Evolutionary conservation across 495 filamentous ascomycete species (phyloP).

Genomic region (Penicilliopsis zonata): DNA sequence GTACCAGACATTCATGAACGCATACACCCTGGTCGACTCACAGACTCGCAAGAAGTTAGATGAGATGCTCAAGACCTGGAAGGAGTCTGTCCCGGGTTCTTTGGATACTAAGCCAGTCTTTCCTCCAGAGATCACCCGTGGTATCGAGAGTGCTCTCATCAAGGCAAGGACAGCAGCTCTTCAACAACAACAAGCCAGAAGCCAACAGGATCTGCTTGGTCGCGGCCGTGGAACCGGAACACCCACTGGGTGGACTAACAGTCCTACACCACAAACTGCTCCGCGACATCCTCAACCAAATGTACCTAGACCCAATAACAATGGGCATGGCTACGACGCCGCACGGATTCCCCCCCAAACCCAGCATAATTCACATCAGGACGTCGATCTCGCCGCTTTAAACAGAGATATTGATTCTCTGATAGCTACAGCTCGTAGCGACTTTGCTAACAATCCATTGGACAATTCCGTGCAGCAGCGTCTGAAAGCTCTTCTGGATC

Average conservation of each 20-base stretch:
- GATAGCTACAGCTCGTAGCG: conserved; percentile 54
- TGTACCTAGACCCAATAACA: conserved; percentile 14
- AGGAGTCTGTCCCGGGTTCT: conserved; percentile 87
- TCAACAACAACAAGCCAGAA: conserved; percentile 55
- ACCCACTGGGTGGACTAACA: conserved; percentile 47
- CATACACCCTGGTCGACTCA: conserved; percentile 77
- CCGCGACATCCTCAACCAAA: conserved; percentile 19
- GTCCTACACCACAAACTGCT: conserved; percentile 50
- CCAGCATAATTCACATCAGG: conserved; percentile 23
- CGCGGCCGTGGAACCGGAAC: conserved; percentile 42
- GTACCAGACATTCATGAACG: conserved; percentile 90
- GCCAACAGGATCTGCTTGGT: conserved; percentile 49
- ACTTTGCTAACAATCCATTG: conserved; percentile 59
- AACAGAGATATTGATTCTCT: conserved; percentile 71
- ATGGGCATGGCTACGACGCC: conserved; percentile 24
- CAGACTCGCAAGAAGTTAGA: conserved; percentile 80
- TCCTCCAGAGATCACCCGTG: conserved; percentile 65
- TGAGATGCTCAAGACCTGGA: conserved; percentile 97
- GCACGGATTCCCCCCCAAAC: too few species aligned
- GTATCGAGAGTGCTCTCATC: conserved; percentile 88
- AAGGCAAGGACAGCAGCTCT: conserved; percentile 69
- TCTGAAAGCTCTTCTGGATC: conserved; percentile 74
- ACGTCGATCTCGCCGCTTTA: conserved; percentile 50
- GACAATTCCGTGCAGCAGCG: conserved; percentile 63
- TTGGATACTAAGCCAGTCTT: conserved; percentile 83